A percentile compares a stretch with the other conserved stretches of the same genome.
These are phyloP conservation scores for Plasmodium yoelii DNA, from an alignment of 169 alveolate genomes.

Conservation along the genomic window DNA sequence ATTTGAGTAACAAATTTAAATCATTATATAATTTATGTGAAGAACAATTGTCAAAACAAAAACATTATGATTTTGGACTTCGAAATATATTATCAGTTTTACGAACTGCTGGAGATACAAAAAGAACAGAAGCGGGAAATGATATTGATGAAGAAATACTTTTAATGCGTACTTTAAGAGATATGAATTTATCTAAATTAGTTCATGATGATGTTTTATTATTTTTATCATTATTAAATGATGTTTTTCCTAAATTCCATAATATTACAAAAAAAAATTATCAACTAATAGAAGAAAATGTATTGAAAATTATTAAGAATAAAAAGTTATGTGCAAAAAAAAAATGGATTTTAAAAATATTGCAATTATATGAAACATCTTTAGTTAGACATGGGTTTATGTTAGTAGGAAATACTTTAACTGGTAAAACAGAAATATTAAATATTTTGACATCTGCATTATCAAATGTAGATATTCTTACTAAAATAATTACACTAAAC, in stretches of 20 bases:
- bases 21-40: slow-evolving; percentile 95
- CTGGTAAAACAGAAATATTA: slow-evolving; percentile 96
- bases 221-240: slow-evolving; percentile 94
- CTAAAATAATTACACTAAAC: slow-evolving; percentile 93
- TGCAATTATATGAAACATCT: slow-evolving; percentile 90
- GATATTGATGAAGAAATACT: slow-evolving; percentile 85
- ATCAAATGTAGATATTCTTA: slow-evolving; percentile 86
- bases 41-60: slow-evolving; percentile 94
- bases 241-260: slow-evolving; percentile 96
- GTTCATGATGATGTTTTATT: slow-evolving; percentile 97
- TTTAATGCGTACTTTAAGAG: slow-evolving; percentile 93
- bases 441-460: slow-evolving; percentile 93
- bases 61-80: slow-evolving; percentile 98
- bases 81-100: slow-evolving; percentile 96
- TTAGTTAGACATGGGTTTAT: slow-evolving; percentile 98
- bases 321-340: slow-evolving; percentile 78
- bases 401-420: slow-evolving; percentile 97
- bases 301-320: slow-evolving; percentile 85
- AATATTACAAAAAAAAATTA: slow-evolving; percentile 94
- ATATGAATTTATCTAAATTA: slow-evolving; percentile 95
- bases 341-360: slow-evolving; percentile 65
- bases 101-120: slow-evolving; percentile 93
- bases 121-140: slow-evolving; percentile 95
- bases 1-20: slow-evolving; percentile 94
- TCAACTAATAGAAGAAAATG: slow-evolving; percentile 92